Evolutionary conservation across 2,329 filamentous ascomycete species (phyloP).

Genomic region (Ceratocystis diversiconidia): DNA sequence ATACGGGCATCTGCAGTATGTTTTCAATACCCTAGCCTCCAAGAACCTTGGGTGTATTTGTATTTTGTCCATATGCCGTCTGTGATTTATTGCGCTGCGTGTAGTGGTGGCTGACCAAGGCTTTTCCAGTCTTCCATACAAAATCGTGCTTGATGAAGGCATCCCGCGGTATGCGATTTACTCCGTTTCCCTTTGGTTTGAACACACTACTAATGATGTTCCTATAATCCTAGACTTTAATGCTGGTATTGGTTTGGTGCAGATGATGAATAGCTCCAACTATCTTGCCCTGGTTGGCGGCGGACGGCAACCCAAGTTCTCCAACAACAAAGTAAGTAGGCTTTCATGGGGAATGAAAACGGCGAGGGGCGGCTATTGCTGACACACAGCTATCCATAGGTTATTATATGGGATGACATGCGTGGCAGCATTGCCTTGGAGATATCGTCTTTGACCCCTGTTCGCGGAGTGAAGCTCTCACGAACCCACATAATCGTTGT

Average conservation of each 20-base stretch:
- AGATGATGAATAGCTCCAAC: constrained; percentile 78
- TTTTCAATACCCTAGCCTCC: no score
- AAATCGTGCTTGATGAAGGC: constrained; percentile 56
- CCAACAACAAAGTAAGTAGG: constrained; percentile 58
- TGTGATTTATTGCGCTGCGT: neutral
- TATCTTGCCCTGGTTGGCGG: constrained; percentile 84
- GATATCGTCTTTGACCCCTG: constrained; percentile 66
- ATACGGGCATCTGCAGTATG: constrained; percentile 70
- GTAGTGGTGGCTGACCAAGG: constrained; percentile 19
- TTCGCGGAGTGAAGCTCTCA: constrained; percentile 66
- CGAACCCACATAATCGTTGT: constrained; percentile 66
- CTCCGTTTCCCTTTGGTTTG: neutral
- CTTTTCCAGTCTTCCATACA: constrained; percentile 50
- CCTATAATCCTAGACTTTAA: constrained; percentile 46
- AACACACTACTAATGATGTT: neutral
- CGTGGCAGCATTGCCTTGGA: constrained; percentile 58
- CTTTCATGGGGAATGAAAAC: neutral
- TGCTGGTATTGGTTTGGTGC: constrained; percentile 65
- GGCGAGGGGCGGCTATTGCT: neutral
- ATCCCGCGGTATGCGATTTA: constrained; percentile 29
- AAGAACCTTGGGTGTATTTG: no score
- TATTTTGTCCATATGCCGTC: constrained; percentile 22
- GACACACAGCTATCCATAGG: constrained; percentile 28
- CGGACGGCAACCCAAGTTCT: constrained; percentile 70
- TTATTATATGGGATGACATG: constrained; percentile 84